Evolutionary conservation across 768 basidiomycete genomes (phyloP).

Genomic region (Fistulinella prunicolor): DNA sequence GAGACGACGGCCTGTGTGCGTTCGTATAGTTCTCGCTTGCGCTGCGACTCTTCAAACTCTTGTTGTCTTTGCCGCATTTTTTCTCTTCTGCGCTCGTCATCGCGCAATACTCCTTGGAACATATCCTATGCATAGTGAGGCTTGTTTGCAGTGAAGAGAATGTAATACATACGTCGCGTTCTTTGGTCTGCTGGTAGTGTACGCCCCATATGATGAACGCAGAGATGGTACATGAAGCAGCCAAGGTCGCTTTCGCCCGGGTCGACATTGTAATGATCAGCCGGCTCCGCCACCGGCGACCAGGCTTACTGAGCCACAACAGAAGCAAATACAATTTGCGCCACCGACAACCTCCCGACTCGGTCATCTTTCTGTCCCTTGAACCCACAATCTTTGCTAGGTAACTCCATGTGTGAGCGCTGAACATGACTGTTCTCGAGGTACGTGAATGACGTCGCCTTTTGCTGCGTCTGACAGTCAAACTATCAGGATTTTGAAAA

Average conservation of each 20-base stretch:
- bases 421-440: constrained; percentile 42
- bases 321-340: constrained; percentile 38
- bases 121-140: constrained; percentile 56
- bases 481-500: constrained; percentile 70
- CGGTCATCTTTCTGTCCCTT: constrained; percentile 9
- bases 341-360: constrained; percentile 18
- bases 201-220: constrained; percentile 83
- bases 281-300: constrained; percentile 17
- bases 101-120: constrained; percentile 87
- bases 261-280: constrained; percentile 47
- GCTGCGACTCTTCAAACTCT: constrained; percentile 57
- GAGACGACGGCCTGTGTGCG: constrained; percentile 37
- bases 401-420: constrained; percentile 19
- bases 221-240: constrained; percentile 59
- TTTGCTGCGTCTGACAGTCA: constrained; percentile 6
- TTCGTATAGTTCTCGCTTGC: constrained; percentile 68
- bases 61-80: constrained; percentile 68
- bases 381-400: constrained; percentile 8
- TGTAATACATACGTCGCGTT: constrained; percentile 60
- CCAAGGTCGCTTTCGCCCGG: constrained; percentile 73
- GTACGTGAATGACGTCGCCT: constrained; percentile 23
- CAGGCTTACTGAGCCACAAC: constrained; percentile 25
- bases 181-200: constrained; percentile 80
- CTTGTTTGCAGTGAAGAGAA: background rate
- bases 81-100: constrained; percentile 76